Evolutionary conservation across 768 basidiomycete species (phyloP), one percentile per base, ranked within the genome.

Genomic region (Dacryopinax spathularia): DNA sequence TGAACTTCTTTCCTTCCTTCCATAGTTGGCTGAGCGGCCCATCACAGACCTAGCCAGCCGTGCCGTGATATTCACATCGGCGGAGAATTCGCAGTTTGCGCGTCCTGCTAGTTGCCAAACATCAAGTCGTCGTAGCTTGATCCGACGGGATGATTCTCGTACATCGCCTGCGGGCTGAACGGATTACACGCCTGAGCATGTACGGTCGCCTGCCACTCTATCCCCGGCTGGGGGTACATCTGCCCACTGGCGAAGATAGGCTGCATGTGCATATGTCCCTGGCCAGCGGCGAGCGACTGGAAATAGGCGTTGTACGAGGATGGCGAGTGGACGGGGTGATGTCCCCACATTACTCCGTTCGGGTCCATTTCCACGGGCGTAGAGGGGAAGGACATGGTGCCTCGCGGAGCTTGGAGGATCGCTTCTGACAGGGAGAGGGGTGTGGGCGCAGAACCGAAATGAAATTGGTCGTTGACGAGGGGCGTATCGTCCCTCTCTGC

Each of bases 71-170:
- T n/a, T n/a, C n/a, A n/a, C n/a, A n/a, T n/a, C n/a, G n/a, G n/a
- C n/a, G n/a, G n/a, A n/a, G n/a, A n/a, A n/a, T n/a, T n/a, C n/a
- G n/a, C n/a, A n/a, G n/a, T n/a, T n/a, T n/a, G n/a, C n/a, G n/a
- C n/a, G n/a, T n/a, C n/a, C n/a, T n/a, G n/a, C 43, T 44, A 44
- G 43, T 44, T 44, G 13, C 43, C 43, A 44, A 44, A 44, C 43
- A 44, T 44, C 43, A 44, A 20, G 22, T 44, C 43, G 43, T 44
- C 43, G 43, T 44, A 44, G 43, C 43, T 44, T 22, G 43, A 13
- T 9, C 43, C 43, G 13, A 44, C 43, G 9, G 43, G 43, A 6
- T 44, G 43, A 20, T 44, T 44, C 25, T 44, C 43, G 25, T 44
- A 44, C 43, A 44, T 44, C 43, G 43, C 43, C 22, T 9, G 10